Evolutionary conservation across 2,329 filamentous ascomycete genomes (phyloP).

Genomic region (Paracorniculantispora psalliotae): DNA sequence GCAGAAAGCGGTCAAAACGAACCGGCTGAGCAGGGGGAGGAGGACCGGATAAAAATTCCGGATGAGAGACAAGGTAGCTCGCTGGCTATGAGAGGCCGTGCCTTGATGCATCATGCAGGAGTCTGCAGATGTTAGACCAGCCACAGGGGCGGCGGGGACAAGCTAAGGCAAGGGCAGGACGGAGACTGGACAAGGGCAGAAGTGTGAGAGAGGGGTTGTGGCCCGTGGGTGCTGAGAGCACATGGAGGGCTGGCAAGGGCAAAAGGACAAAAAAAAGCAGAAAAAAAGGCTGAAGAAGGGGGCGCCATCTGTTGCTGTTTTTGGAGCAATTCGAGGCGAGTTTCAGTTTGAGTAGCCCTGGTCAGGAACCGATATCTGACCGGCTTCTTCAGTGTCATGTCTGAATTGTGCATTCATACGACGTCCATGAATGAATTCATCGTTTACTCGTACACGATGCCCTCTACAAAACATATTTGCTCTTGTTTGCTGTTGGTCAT

Average conservation of each 20-base stretch:
- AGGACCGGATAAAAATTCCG: background rate
- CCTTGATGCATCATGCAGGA: conserved; percentile 5
- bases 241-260: background rate
- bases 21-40: background rate
- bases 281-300: background rate
- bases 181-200: background rate
- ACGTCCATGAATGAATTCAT: no score
- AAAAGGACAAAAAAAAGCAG: background rate
- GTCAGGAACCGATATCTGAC: no score
- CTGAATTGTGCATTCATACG: no score
- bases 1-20: background rate
- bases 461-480: no score
- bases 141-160: background rate
- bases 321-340: background rate
- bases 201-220: background rate
- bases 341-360: no score
- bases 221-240: no score
- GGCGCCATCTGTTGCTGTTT: background rate
- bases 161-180: background rate
- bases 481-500: no score
- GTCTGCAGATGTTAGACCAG: background rate
- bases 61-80: background rate
- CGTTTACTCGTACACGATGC: no score
- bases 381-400: no score
- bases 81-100: background rate